phyloP scores from a whole-genome alignment of 2,329 filamentous ascomycete genomes.

The Calonectria honghensis region DNA sequence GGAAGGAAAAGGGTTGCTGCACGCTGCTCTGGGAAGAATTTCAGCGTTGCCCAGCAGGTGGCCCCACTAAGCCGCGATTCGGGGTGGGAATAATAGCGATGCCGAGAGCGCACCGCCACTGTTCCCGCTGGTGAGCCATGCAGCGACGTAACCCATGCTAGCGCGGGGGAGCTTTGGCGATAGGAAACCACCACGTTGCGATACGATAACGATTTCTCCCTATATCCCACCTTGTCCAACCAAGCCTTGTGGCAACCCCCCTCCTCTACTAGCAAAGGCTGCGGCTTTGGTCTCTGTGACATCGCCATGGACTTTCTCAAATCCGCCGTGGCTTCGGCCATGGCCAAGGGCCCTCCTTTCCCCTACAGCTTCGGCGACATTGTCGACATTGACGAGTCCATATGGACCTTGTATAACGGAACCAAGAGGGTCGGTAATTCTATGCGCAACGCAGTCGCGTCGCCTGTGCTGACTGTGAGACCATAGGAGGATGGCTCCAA shows the following conservation, averaged over 20 bases:
- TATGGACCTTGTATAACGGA: conserved; percentile 97
- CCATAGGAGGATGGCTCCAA: conserved; percentile 91
- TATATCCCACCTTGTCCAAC: conserved; percentile 28
- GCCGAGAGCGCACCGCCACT: conserved; percentile 29
- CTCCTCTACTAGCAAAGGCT: neutral
- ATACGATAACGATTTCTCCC: conserved; percentile 39
- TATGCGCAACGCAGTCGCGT: neutral
- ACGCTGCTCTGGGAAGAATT: conserved; percentile 11
- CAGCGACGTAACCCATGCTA: conserved; percentile 44
- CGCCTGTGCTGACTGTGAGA: neutral
- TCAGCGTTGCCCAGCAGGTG: conserved; percentile 1
- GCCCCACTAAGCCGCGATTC: conserved; percentile 25
- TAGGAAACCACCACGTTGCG: conserved; percentile 54
- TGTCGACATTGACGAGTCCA: conserved; percentile 93
- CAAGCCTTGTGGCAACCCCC: neutral
- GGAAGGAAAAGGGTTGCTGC: neutral
- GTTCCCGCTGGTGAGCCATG: neutral
- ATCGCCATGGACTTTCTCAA: conserved; percentile 94
- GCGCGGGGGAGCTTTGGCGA: conserved; percentile 52
- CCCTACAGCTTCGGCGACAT: conserved; percentile 95
- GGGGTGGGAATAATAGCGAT: conserved; percentile 37
- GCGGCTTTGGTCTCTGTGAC: neutral
- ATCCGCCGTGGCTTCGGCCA: conserved; percentile 96
- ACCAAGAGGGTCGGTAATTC: conserved; percentile 83
- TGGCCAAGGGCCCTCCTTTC: conserved; percentile 94